These are phyloP conservation scores for Didymella keratinophila DNA, from an alignment of 2,329 filamentous ascomycete species.

Conservation along the genomic window DNA sequence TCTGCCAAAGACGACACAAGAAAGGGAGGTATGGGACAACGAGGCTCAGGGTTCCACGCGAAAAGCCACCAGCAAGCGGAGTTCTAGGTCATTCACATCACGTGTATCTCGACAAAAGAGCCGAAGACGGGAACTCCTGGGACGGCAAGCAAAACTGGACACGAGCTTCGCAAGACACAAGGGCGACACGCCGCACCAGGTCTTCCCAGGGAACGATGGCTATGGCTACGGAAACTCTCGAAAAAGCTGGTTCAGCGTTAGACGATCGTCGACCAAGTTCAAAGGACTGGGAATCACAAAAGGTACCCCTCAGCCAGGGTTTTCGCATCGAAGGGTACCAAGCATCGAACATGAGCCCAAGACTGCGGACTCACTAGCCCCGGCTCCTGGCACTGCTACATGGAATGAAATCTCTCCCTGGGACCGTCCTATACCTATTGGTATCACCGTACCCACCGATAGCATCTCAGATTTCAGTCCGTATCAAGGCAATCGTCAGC, in stretches of 20 bases:
- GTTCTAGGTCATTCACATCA: slow-evolving; percentile 44
- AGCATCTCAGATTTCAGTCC: slow-evolving; percentile 52
- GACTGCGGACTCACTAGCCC: slow-evolving; percentile 41
- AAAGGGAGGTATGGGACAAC: slow-evolving; percentile 30
- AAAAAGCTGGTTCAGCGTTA: slow-evolving; percentile 44
- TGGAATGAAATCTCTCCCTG: slow-evolving; percentile 68
- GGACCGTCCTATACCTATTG: slow-evolving; percentile 76
- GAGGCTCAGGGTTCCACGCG: slow-evolving; percentile 40
- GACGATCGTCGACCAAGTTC: slow-evolving; percentile 37
- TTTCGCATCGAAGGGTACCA: slow-evolving; percentile 23
- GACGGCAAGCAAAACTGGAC: slow-evolving; percentile 67
- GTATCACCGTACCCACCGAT: slow-evolving; percentile 69
- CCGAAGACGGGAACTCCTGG: slow-evolving; percentile 65
- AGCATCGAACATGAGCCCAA: slow-evolving; percentile 35
- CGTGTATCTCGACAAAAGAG: slow-evolving; percentile 60
- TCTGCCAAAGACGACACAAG: slow-evolving; percentile 27
- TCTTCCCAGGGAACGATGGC: slow-evolving; percentile 48
- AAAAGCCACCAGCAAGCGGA: slow-evolving; percentile 42
- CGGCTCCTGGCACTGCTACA: slow-evolving; percentile 40
- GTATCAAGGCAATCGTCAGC: slow-evolving; percentile 41
- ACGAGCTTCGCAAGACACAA: slow-evolving; percentile 68
- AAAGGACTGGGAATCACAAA: slow-evolving; percentile 48
- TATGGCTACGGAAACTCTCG: slow-evolving; percentile 31
- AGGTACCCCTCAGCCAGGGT: slow-evolving; percentile 44
- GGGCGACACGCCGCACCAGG: slow-evolving; percentile 56